Evolutionary conservation across 805 yeast species (phyloP).

Genomic region (Wickerhamomyces alni): DNA sequence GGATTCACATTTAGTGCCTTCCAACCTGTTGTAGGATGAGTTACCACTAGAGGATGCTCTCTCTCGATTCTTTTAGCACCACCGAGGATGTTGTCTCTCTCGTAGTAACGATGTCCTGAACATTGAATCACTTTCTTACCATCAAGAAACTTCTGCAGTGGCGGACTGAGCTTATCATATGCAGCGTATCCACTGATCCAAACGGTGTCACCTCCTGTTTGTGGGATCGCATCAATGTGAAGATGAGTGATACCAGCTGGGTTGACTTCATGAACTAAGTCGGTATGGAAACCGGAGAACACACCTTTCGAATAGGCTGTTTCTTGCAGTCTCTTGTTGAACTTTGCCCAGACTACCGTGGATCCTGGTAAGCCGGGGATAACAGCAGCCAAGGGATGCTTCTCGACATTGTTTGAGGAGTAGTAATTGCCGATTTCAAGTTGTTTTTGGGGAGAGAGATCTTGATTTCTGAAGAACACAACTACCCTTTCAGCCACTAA

Average conservation of each 20-base stretch:
- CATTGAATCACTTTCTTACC: slow-evolving; percentile 43
- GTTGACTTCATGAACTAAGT: slow-evolving; percentile 47
- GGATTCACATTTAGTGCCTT: slow-evolving; percentile 49
- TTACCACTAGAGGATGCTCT: slow-evolving; percentile 51
- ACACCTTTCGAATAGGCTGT: slow-evolving; percentile 10
- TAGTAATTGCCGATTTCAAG: background rate
- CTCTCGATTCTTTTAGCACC: slow-evolving; percentile 44
- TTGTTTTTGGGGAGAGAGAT: slow-evolving; percentile 36
- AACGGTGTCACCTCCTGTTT: slow-evolving; percentile 48
- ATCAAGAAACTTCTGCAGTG: slow-evolving; percentile 43
- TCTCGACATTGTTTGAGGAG: slow-evolving; percentile 24
- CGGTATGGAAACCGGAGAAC: slow-evolving; percentile 40
- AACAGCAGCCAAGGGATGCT: slow-evolving; percentile 28
- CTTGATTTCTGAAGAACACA: slow-evolving; percentile 44
- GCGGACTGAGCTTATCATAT: slow-evolving; percentile 48
- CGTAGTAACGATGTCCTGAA: slow-evolving; percentile 34
- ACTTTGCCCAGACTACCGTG: slow-evolving; percentile 29
- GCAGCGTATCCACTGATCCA: slow-evolving; percentile 55
- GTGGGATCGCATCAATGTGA: slow-evolving; percentile 43
- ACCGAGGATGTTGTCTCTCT: slow-evolving; percentile 36
- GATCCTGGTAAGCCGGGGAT: slow-evolving; percentile 30
- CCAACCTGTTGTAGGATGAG: slow-evolving; percentile 61
- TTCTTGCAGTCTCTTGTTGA: slow-evolving; percentile 20
- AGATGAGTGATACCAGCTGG: slow-evolving; percentile 50
- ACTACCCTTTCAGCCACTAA: slow-evolving; percentile 41